Conservation (phyloP, 2,329 filamentous ascomycete genomes). For the Chaetomiaceae sp. region DNA sequence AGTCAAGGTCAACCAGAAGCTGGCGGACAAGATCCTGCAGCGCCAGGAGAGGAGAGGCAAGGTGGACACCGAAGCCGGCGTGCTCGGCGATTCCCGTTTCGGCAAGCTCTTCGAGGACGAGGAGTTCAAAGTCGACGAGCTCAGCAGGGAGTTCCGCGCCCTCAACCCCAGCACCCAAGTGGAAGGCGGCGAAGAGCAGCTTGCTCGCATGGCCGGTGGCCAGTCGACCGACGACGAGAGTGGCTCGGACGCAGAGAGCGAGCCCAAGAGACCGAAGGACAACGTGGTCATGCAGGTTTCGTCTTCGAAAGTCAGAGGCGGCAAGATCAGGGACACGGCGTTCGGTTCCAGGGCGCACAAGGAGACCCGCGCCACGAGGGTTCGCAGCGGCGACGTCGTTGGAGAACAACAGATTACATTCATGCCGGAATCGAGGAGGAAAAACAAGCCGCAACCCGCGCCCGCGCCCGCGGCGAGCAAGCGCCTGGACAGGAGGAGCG, state of each 20-base stretch:
- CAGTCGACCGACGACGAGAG: slow-evolving; percentile 11
- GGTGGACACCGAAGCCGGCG: slow-evolving; percentile 53
- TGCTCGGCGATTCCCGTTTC: slow-evolving; percentile 84
- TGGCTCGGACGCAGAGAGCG: slow-evolving; percentile 37
- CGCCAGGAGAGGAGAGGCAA: slow-evolving; percentile 54
- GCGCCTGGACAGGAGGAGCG: slow-evolving; percentile 51
- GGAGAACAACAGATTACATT: slow-evolving; percentile 69
- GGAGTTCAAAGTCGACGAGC: slow-evolving; percentile 89
- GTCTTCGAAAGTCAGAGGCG: slow-evolving; percentile 51
- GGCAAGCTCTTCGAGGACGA: slow-evolving; percentile 83
- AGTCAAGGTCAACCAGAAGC: slow-evolving; percentile 88
- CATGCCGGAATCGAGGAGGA: slow-evolving; percentile 53
- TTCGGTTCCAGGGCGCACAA: slow-evolving; percentile 52
- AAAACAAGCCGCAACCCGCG: slow-evolving; percentile 35
- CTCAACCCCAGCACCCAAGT: slow-evolving; percentile 79
- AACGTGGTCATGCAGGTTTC: slow-evolving; percentile 62
- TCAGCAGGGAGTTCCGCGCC: slow-evolving; percentile 74
- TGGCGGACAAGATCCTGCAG: slow-evolving; percentile 68
- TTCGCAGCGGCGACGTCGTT: slow-evolving; percentile 43
- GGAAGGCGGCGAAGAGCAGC: slow-evolving; percentile 24
- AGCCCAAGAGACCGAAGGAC: slow-evolving; percentile 33
- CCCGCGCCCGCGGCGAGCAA: slow-evolving; percentile 31
- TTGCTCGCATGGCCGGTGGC: slow-evolving; percentile 6
- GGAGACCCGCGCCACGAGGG: slow-evolving; percentile 40
- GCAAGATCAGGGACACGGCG: slow-evolving; percentile 48